phyloP scores from a whole-genome alignment of 768 basidiomycete genomes.

The Leccinum variicolor region DNA sequence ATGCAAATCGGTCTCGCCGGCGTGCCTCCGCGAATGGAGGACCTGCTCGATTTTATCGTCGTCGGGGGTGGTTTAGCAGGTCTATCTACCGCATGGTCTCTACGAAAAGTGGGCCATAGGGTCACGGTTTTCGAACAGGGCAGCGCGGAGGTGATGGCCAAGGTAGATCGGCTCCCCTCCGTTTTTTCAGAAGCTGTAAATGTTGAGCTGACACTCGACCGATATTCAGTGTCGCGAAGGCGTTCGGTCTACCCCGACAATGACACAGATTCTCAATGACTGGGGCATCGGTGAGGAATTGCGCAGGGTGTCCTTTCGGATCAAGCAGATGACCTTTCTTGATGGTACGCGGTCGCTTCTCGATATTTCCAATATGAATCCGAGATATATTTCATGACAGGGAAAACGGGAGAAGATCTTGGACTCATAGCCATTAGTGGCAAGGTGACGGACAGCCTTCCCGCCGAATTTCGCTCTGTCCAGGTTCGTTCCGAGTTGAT shows the following conservation, averaged over 20 bases:
- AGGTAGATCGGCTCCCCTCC: constrained; percentile 18
- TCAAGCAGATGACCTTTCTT: constrained; percentile 13
- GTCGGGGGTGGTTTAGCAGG: constrained; percentile 42
- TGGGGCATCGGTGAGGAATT: constrained; percentile 52
- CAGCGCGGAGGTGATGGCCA: constrained; percentile 36
- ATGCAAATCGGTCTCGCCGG: constrained; percentile 12
- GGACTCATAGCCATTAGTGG: constrained; percentile 44
- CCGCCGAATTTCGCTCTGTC: constrained; percentile 44
- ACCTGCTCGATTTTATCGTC: constrained; percentile 21
- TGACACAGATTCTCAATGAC: constrained; percentile 49
- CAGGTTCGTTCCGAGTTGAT: constrained; percentile 34
- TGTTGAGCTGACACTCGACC: background rate
- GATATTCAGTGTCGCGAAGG: constrained; percentile 32
- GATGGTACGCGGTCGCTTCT: constrained; percentile 7
- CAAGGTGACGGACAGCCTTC: constrained; percentile 41
- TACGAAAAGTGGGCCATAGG: constrained; percentile 52
- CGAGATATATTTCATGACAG: constrained; percentile 19
- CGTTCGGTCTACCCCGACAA: constrained; percentile 50
- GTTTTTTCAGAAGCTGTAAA: background rate
- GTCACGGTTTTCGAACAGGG: constrained; percentile 52
- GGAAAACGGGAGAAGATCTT: constrained; percentile 40
- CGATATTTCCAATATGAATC: too few relatives aligned
- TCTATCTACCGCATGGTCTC: constrained; percentile 50
- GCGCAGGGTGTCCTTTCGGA: constrained; percentile 27
- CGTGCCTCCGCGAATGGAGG: constrained; percentile 3